Evolutionary conservation across 1,284 basidiomycete species (phyloP), one percentile per base, ranked within the genome.

Genomic region (Apiotrichum domesticum): DNA sequence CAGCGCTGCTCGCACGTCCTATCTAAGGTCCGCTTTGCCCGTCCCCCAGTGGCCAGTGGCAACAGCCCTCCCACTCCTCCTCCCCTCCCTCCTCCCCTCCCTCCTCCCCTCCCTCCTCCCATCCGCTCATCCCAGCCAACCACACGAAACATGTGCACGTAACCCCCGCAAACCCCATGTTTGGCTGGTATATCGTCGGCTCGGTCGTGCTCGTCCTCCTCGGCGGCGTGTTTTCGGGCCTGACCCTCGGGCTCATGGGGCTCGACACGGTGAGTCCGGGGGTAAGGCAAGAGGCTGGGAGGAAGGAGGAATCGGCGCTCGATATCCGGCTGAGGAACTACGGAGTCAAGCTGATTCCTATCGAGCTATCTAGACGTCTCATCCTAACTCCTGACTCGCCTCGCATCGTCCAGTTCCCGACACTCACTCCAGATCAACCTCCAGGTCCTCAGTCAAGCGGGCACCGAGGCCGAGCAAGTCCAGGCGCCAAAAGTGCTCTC

Each of bases 221-320:
- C 9, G 78, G 78, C 4, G 80, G 79, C 10, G 66, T 80, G 33
- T 80, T 80, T 66, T 77, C 78, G 0, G 80, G 80, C 4, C 70
- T 81, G 45, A 80, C 79, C 1, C 72, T 81, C 6, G 79, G 78
- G 4, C 64, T 81, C 43, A 80, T 81, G 79, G 79, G 79, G 29
- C 67, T 78, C 35, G 77, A 78, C 57, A 71, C 70, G 57, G 75
- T 71, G 48, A 44, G 65, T 65, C 2, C 21, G 21, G 21, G 21
- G 21, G 21, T 21, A 21, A 21, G 21, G 21, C 21, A 21, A 21
- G 21, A 21, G 21, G 21, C 21, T 21, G 21, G 21, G 21, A 21
- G 21, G 21, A 21, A 21, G 21, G 21, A 21, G 21, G 21, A 21
- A 21, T 21, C 21, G 21, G 21, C 21, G 21, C 21, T 21, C 21